Percentiles rank a stretch among this genome's conserved stretches.
phyloP scores from a whole-genome alignment of 75 land plant species.

The Picea glauca region DNA sequence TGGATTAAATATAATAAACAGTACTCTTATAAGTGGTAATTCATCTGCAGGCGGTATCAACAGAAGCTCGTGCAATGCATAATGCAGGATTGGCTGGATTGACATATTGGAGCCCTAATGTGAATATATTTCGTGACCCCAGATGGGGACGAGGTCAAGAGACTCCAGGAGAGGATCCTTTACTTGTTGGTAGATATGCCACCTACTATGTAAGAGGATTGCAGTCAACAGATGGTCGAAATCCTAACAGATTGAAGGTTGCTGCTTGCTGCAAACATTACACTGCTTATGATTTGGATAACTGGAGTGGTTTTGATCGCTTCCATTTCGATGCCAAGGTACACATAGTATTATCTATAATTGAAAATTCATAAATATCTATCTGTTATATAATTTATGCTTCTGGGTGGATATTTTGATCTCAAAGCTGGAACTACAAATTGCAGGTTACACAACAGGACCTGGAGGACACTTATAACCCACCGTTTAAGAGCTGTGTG shows the following conservation, averaged over 20 bases:
- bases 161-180: conserved; percentile 94
- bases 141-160: conserved; percentile 96
- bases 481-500: conserved; percentile 82
- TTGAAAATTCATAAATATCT: no score
- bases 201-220: conserved; percentile 64
- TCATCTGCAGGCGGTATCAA: conserved; percentile 51
- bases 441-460: conserved; percentile 86
- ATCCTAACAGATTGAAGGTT: conserved; percentile 47
- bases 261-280: conserved; percentile 91
- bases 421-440: no score
- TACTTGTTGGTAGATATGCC: conserved; percentile 52
- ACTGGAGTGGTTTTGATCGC: conserved; percentile 69
- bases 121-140: conserved; percentile 86
- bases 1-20: no score
- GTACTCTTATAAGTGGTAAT: no score
- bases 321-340: conserved; percentile 82
- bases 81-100: conserved; percentile 75
- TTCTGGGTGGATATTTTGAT: no score
- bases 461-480: conserved; percentile 78
- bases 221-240: conserved; percentile 38
- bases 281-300: conserved; percentile 88
- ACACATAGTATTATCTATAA: no score
- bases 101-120: conserved; percentile 90
- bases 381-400: no score
- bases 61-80: conserved; percentile 92